Conservation (phyloP, 306 rosid species). For the Styphnolobium japonicum region DNA sequence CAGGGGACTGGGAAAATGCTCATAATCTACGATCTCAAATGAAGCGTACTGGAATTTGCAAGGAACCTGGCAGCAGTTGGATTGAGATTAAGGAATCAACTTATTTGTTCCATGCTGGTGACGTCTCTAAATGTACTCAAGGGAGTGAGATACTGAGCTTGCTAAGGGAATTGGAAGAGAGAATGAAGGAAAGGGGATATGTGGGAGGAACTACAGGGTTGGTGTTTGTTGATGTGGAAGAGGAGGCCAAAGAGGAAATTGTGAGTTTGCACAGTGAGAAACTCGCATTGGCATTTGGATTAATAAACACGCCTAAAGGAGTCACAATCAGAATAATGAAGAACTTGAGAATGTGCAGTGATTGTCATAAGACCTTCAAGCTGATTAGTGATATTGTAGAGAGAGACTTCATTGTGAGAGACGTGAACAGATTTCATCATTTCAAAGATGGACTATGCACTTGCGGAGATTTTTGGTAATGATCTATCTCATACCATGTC, state of each 20-base stretch:
- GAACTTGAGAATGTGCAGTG: slow-evolving; percentile 79
- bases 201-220: slow-evolving; percentile 56
- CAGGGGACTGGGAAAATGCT: slow-evolving; percentile 77
- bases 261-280: slow-evolving; percentile 81
- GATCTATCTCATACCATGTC: not conserved
- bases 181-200: slow-evolving; percentile 77
- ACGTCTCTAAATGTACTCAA: slow-evolving; percentile 40
- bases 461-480: slow-evolving; percentile 72
- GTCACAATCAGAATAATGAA: slow-evolving; percentile 75
- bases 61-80: slow-evolving; percentile 93
- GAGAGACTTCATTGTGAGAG: slow-evolving; percentile 77
- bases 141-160: slow-evolving; percentile 43
- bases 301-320: slow-evolving; percentile 64
- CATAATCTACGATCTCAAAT: slow-evolving; percentile 52
- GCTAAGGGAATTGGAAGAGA: slow-evolving; percentile 55
- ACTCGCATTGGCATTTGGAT: slow-evolving; percentile 80
- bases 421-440: slow-evolving; percentile 84
- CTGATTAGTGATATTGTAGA: slow-evolving; percentile 68
- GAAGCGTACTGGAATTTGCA: slow-evolving; percentile 56
- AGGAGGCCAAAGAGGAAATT: slow-evolving; percentile 64
- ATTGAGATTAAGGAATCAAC: slow-evolving; percentile 66
- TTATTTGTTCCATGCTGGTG: slow-evolving; percentile 70
- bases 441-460: slow-evolving; percentile 61
- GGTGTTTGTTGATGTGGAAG: slow-evolving; percentile 78
- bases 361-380: slow-evolving; percentile 79